phyloP scores from a whole-genome alignment of 2,329 filamentous ascomycete genomes.

The Aspergillus sp. region DNA sequence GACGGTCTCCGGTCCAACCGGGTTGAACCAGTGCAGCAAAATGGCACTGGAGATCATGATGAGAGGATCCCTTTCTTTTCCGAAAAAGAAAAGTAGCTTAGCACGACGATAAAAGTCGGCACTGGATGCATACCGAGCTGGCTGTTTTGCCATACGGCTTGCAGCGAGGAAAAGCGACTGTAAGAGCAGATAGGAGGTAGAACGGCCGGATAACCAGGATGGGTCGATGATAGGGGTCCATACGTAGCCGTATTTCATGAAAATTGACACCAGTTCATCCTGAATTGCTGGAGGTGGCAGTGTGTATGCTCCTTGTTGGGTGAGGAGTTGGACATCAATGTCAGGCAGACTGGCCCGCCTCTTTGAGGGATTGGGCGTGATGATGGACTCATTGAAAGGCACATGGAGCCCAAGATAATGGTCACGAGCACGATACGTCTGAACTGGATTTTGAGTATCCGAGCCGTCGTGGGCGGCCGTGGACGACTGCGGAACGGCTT shows the following conservation, averaged over 20 bases:
- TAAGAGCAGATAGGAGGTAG: not conserved
- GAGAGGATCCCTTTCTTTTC: conserved; percentile 35
- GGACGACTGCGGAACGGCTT: not conserved
- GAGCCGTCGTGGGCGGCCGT: not conserved
- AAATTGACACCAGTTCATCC: not conserved
- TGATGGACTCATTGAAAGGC: not conserved
- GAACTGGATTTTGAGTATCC: not conserved
- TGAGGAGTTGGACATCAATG: not conserved
- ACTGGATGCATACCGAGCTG: not conserved
- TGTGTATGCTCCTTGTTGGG: not conserved
- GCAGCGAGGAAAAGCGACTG: not conserved
- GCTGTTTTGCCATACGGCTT: not conserved
- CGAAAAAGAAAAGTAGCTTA: conserved; percentile 30
- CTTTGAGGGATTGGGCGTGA: not conserved
- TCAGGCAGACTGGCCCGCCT: not conserved
- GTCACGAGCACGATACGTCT: not conserved
- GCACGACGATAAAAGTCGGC: not conserved
- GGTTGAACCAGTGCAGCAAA: conserved; percentile 45
- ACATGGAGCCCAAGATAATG: not conserved
- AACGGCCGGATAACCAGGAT: not conserved
- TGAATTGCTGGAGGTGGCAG: not conserved
- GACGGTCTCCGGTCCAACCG: conserved; percentile 39
- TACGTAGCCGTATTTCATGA: not conserved
- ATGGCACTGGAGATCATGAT: conserved; percentile 39
- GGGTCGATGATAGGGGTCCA: not conserved